Evolutionary conservation across 1,139 yeast species (phyloP).

Genomic region (Pichia terricola): DNA sequence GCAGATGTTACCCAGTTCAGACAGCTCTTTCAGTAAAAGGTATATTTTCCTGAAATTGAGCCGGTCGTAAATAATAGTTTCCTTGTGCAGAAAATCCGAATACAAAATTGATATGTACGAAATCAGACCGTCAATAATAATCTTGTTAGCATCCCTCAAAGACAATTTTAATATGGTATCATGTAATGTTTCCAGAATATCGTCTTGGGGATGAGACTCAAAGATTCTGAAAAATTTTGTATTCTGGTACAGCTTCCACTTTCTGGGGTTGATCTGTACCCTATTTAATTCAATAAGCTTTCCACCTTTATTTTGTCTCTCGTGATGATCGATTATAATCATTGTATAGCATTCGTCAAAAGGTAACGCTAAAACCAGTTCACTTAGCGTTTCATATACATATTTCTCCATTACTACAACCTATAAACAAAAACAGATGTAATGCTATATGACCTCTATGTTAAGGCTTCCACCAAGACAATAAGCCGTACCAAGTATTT

Average conservation of each 20-base stretch:
- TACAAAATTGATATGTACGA: slow-evolving; percentile 3
- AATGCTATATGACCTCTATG: too few species aligned
- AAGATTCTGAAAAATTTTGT: not conserved
- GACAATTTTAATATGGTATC: too few species aligned
- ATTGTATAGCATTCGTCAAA: not conserved
- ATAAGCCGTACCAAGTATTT: too few species aligned
- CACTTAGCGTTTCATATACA: too few species aligned
- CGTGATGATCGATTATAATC: not conserved
- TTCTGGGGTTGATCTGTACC: not conserved
- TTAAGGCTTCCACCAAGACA: too few species aligned
- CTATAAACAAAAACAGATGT: too few species aligned
- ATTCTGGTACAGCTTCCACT: not conserved
- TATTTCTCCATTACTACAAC: too few species aligned
- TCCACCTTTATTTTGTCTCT: not conserved
- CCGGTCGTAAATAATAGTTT: slow-evolving; percentile 1
- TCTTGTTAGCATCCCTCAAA: too few species aligned
- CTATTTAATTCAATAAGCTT: not conserved
- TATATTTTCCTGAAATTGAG: slow-evolving; percentile 8
- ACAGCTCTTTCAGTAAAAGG: not conserved
- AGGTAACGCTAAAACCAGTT: too few species aligned
- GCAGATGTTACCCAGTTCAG: not conserved
- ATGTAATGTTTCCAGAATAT: too few species aligned
- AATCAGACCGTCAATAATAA: slow-evolving; percentile 9
- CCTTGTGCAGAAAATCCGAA: slow-evolving; percentile 3
- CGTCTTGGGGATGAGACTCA: too few species aligned